phyloP scores from a whole-genome alignment of 2,329 filamentous ascomycete genomes.

The Coccinonectria pachysandricola region DNA sequence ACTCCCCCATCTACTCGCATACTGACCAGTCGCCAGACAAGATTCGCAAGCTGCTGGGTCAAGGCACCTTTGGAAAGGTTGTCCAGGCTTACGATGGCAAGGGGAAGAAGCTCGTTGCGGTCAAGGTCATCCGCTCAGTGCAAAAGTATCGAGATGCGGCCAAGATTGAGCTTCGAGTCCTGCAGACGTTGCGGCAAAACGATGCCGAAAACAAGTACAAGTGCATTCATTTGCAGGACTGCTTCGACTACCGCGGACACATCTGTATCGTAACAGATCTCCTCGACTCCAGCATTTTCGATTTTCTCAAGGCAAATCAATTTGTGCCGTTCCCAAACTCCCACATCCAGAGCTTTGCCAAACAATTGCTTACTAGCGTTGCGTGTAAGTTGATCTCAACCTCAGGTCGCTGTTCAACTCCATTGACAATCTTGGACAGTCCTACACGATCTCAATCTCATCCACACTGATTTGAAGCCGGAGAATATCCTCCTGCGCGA shows the following conservation, averaged over 20 bases:
- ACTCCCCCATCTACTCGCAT: conserved; percentile 10
- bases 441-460: conserved; percentile 91
- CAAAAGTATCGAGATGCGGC: conserved; percentile 97
- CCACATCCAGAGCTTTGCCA: conserved; percentile 93
- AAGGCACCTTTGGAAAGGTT: conserved; percentile 98
- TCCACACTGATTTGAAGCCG: conserved; percentile 74
- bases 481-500: conserved; percentile 61
- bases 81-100: conserved; percentile 80
- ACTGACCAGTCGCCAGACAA: too few species aligned
- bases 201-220: conserved; percentile 87
- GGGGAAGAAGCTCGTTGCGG: conserved; percentile 70
- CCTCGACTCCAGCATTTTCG: conserved; percentile 92
- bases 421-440: too few species aligned
- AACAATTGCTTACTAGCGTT: conserved; percentile 94
- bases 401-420: not conserved
- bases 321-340: conserved; percentile 99
- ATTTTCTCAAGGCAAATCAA: conserved; percentile 89
- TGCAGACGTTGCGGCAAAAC: conserved; percentile 85
- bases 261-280: conserved; percentile 76
- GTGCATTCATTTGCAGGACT: conserved; percentile 92
- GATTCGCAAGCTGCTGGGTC: conserved; percentile 80
- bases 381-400: conserved; percentile 58
- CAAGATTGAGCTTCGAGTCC: conserved; percentile 82
- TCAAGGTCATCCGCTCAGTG: conserved; percentile 97
- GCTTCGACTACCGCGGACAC: conserved; percentile 93